A percentile compares a stretch with the other conserved stretches of the same genome.
Conservation (phyloP, 139 green algal genomes). For the Ostreobium quekettii region DNA sequence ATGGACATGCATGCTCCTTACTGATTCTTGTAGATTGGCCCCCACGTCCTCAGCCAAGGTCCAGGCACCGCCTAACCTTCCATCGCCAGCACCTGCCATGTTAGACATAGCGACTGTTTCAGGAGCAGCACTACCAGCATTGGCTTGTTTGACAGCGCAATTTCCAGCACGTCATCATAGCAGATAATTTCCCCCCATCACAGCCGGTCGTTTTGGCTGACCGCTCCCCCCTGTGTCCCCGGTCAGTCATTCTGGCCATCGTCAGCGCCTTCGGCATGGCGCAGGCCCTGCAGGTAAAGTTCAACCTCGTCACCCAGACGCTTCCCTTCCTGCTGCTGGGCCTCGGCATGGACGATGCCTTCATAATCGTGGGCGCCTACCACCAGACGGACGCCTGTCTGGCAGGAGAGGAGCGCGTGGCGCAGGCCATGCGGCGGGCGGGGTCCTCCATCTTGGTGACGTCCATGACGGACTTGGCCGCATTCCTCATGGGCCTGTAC, state of each 20-base stretch:
- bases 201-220: no score
- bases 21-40: no score
- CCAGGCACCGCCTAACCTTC: no score
- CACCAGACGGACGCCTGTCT: constrained; percentile 22
- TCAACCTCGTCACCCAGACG: constrained; percentile 25
- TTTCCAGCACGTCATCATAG: no score
- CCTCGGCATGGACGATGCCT: constrained; percentile 47
- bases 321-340: constrained; percentile 47
- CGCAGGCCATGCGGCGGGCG: not conserved
- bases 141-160: no score
- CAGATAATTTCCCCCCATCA: no score
- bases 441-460: constrained; percentile 39
- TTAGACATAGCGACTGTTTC: no score
- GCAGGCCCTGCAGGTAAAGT: constrained; percentile 15
- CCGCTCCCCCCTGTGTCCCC: no score
- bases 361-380: constrained; percentile 39
- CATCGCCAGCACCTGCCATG: no score
- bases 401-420: constrained; percentile 14
- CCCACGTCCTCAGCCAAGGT: no score
- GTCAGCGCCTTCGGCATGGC: constrained; percentile 7
- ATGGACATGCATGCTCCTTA: no score
- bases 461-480: constrained; percentile 38
- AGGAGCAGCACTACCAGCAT: no score
- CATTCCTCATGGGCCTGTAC: constrained; percentile 42
- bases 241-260: constrained; percentile 3